These are phyloP conservation scores for Candida nonsorbophila DNA, from an alignment of 805 yeast species.

Conservation along the genomic window DNA sequence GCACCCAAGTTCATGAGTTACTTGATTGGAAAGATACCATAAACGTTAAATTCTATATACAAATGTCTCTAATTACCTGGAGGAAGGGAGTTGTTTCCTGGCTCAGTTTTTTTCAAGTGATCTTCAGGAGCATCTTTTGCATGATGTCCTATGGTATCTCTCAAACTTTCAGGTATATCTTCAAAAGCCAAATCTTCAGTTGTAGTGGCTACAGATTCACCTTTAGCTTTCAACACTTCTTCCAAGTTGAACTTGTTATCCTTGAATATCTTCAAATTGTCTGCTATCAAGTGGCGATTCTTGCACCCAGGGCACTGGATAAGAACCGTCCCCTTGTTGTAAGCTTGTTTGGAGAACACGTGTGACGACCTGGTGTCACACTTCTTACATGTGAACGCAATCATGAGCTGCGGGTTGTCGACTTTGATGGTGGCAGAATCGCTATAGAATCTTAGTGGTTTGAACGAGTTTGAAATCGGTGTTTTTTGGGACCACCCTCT, in stretches of 20 bases:
- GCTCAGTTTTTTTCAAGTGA: slow-evolving; percentile 9
- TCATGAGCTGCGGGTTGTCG: slow-evolving; percentile 75
- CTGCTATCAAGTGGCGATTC: slow-evolving; percentile 86
- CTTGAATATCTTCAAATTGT: slow-evolving; percentile 62
- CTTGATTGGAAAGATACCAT: too few species aligned
- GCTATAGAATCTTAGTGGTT: too few species aligned
- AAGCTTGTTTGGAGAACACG: slow-evolving; percentile 89
- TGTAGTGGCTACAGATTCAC: slow-evolving; percentile 63
- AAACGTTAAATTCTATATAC: too few species aligned
- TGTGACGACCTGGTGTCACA: slow-evolving; percentile 84
- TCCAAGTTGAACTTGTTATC: slow-evolving; percentile 74
- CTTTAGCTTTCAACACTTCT: slow-evolving; percentile 70
- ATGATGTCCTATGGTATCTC: slow-evolving; percentile 51
- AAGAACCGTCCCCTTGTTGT: slow-evolving; percentile 77
- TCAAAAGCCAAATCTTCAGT: slow-evolving; percentile 67
- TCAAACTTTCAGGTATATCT: slow-evolving; percentile 57
- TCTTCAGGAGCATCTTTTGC: slow-evolving; percentile 65
- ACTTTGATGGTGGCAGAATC: slow-evolving; percentile 36
- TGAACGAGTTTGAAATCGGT: too few species aligned
- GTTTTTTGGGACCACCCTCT: too few species aligned
- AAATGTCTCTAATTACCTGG: too few species aligned
- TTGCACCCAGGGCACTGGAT: slow-evolving; percentile 91
- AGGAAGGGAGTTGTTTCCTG: too few species aligned
- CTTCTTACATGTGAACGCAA: slow-evolving; percentile 88
- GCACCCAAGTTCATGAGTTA: too few species aligned